Evolutionary conservation across 1,284 basidiomycete species (phyloP), one percentile per base, ranked within the genome.

Genomic region (Termitomyces sp.): DNA sequence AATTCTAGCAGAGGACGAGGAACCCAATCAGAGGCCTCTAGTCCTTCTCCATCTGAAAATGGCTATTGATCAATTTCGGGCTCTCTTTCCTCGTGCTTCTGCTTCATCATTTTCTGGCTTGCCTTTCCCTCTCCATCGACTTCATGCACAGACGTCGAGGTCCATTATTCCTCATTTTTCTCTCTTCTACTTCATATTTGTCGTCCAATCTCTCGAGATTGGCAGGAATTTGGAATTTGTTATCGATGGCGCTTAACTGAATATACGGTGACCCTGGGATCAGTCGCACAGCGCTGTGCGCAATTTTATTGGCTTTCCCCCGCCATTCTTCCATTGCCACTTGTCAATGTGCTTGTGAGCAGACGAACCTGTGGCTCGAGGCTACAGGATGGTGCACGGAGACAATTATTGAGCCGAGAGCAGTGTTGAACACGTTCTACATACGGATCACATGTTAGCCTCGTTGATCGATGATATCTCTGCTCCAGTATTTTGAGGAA

Each of bases 41-140:
- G 82, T 64, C 82, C 86, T 17, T 79, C 83, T 31, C 72, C 77
- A 10, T 86, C 86, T 46, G 85, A 86, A 63, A 75, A 73, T 55
- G 79, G 75, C 40, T 82, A 70, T 65, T 84, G 72, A 81, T 61
- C 57, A 66, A 65, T 64, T 54, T 24, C 55, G 39, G 58, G 34
- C 26, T 41, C 48, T 46, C 54, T 42, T 63, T 54, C 61, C 59
- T 55, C 58, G 57, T 48, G 57, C 60, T 61, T 63, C 53, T 58
- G 61, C 61, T 64, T 63, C 56, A 63, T 62, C 62, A 64, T 68
- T 66, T 64, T 60, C 64, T 59, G 52, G 60, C 55, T 58, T 57
- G 50, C 57, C 53, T 61, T 60, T 51, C 60, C 63, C 61, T 56
- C 58, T 50, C 59, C 55, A 60, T 62, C 57, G 59, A 61, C 55